Conservation (phyloP, 495 filamentous ascomycete species). For the Tuber indicum region DNA sequence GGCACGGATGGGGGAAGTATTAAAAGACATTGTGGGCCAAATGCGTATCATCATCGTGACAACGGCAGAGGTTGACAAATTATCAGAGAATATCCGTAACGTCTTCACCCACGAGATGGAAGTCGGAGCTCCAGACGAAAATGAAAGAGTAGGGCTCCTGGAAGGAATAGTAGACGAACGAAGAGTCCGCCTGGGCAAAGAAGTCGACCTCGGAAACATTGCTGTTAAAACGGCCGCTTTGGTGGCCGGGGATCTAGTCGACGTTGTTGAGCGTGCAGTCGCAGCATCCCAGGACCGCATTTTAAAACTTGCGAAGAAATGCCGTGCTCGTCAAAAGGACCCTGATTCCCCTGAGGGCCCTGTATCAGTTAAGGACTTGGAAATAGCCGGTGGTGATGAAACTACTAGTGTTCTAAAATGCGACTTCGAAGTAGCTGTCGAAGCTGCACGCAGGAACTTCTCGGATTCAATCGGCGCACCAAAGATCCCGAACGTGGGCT, state of each 20-base stretch:
- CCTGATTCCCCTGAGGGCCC: conserved; percentile 42
- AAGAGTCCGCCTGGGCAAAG: conserved; percentile 62
- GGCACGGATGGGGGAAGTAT: conserved; percentile 74
- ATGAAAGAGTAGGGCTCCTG: conserved; percentile 81
- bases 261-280: conserved; percentile 84
- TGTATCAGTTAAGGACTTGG: conserved; percentile 69
- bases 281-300: conserved; percentile 67
- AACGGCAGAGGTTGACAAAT: conserved; percentile 87
- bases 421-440: conserved; percentile 86
- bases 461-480: conserved; percentile 94
- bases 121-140: conserved; percentile 85
- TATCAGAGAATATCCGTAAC: conserved; percentile 79
- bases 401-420: conserved; percentile 70
- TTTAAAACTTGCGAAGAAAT: conserved; percentile 55
- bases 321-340: conserved; percentile 11
- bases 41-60: conserved; percentile 81
- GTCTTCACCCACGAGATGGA: conserved; percentile 96
- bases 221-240: conserved; percentile 93
- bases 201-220: conserved; percentile 74
- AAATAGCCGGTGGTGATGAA: conserved; percentile 79
- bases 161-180: conserved; percentile 67
- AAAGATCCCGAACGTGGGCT: conserved; percentile 93
- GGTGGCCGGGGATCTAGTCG: conserved; percentile 86
- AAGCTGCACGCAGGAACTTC: conserved; percentile 93
- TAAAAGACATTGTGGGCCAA: conserved; percentile 69